Evolutionary conservation across 2,329 filamentous ascomycete genomes (phyloP).

Genomic region (Fusarium sp.): DNA sequence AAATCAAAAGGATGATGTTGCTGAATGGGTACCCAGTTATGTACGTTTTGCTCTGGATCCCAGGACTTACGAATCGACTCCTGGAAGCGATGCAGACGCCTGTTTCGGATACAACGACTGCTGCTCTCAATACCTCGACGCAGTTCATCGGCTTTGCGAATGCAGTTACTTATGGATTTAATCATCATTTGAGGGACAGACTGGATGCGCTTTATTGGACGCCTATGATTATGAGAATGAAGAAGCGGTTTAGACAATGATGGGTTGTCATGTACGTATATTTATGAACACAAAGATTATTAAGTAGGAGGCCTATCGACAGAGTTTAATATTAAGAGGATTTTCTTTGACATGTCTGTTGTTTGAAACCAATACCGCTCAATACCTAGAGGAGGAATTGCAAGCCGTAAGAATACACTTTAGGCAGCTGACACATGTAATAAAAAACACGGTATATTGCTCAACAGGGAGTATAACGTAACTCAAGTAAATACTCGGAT

Average conservation of each 20-base stretch:
- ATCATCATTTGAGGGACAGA: constrained; percentile 40
- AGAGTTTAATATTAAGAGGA: not conserved
- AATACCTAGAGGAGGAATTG: not conserved
- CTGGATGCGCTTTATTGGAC: constrained; percentile 29
- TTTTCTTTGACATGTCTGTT: not conserved
- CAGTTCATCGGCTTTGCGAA: constrained; percentile 42
- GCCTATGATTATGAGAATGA: constrained; percentile 27
- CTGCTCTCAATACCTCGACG: constrained; percentile 36
- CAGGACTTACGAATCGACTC: constrained; percentile 38
- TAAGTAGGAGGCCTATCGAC: too few relatives aligned
- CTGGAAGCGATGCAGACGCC: constrained; percentile 33
- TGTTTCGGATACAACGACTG: constrained; percentile 18
- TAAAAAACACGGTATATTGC: not conserved
- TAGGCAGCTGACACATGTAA: too few relatives aligned
- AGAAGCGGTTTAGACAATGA: constrained; percentile 20
- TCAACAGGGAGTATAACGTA: not conserved
- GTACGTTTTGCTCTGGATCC: constrained; percentile 42
- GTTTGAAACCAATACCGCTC: not conserved
- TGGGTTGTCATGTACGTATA: not conserved
- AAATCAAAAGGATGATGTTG: constrained; percentile 44
- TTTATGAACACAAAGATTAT: not conserved
- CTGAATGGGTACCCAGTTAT: constrained; percentile 43
- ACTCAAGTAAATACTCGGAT: too few relatives aligned
- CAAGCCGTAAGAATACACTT: not conserved
- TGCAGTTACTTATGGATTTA: constrained; percentile 41